Base-by-base conservation (phyloP, 345 rosid species). In the Gossypium sturtianum region DNA sequence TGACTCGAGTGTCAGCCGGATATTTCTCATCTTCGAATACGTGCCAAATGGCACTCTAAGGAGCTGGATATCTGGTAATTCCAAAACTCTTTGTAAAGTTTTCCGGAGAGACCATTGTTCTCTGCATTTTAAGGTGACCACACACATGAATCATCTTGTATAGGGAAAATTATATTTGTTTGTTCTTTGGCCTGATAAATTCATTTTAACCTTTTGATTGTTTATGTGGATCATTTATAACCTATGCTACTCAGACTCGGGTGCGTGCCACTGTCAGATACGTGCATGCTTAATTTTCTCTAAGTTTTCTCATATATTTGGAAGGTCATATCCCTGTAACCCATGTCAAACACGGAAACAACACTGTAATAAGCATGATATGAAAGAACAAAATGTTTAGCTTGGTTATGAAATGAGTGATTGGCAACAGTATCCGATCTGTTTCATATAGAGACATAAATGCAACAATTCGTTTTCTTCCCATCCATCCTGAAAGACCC, bases 1-100 rank as follows among this genome's bases (percentile, higher is more conserved):
- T 75, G 97, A 95, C 81, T 91, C 98, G 41, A 91, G 91, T 23
- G 94, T 95, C 82, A 93, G 98, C 86, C 89, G 97, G 86, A 85
- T 90, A 81, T 95, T 95, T 77, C 88, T 90, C 12, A 82, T 93
- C 43, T 91, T 95, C 9, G 98, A 95, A 84, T 89, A 90, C 57
- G 94, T 93, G 70, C 93, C 91, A 59, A 93, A 91, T 74, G 98
- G 97, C 71, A 90, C 84, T 11, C 83, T 95, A 66, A 86, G 96
- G 78, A 87, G 86, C 84, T 90, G 99, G 98, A 83, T 91, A 61
- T 87, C 98, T 13, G 97, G 99, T 95, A 88, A 78, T 73, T 41
- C 67, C 2, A 15, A 73, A 78, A 62, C 41, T 34, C 60, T 51
- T 56, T 51, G 27, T 17, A n/a, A 11, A 17, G 8, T 54, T 7